These are phyloP conservation scores for Gleditsia sinensis DNA, from an alignment of 306 rosid species.

Conservation along the genomic window DNA sequence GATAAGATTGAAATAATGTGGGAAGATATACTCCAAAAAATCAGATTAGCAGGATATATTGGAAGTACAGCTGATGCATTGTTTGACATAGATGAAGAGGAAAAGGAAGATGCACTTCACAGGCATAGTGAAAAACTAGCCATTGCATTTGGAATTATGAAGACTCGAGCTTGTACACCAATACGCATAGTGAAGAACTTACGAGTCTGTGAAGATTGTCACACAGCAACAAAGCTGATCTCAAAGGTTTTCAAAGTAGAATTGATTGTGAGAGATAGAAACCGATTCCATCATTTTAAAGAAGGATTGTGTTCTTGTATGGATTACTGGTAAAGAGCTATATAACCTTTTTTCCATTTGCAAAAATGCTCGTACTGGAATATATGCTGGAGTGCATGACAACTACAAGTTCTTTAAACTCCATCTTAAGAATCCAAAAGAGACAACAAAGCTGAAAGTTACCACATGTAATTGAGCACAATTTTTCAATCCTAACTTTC, in stretches of 20 bases:
- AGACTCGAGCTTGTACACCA: constrained; percentile 32
- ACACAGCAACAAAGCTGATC: constrained; percentile 45
- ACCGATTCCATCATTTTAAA: constrained; percentile 51
- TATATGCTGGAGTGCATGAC: neutral
- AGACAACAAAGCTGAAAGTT: neutral
- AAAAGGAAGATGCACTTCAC: constrained; percentile 51
- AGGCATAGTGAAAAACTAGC: constrained; percentile 57
- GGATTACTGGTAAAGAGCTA: constrained; percentile 45
- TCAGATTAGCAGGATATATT: constrained; percentile 43
- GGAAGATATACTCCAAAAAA: constrained; percentile 45
- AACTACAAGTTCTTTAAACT: neutral
- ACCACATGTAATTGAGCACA: neutral
- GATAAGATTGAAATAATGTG: constrained; percentile 47
- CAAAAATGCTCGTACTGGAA: neutral
- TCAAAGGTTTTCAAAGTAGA: constrained; percentile 45
- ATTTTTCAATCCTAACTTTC: neutral
- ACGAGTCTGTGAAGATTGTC: constrained; percentile 55
- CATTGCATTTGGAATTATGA: constrained; percentile 53
- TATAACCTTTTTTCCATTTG: neutral
- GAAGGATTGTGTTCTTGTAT: constrained; percentile 44
- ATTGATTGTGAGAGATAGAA: constrained; percentile 53
- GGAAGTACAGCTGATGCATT: constrained; percentile 48
- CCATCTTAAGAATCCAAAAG: neutral
- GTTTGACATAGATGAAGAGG: constrained; percentile 58
- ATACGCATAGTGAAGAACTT: constrained; percentile 52